A percentile compares a stretch with the other conserved stretches of the same genome.
Evolutionary conservation across 2,329 filamentous ascomycete genomes (phyloP).

Genomic region (Colletotrichum zoysiae): DNA sequence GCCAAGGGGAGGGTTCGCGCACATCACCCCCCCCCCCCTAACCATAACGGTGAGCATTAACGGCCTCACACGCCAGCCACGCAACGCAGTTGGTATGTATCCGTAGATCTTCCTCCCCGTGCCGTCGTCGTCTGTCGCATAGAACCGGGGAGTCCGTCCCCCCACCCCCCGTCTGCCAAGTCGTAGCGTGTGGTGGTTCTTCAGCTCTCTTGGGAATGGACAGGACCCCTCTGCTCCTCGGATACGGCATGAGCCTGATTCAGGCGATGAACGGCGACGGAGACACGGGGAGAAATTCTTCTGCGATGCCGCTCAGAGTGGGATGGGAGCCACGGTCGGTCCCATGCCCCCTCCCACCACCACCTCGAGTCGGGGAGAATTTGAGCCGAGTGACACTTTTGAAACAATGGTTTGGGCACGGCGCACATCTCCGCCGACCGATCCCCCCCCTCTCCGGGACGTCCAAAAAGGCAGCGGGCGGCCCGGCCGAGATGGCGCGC

Average conservation of each 20-base stretch:
- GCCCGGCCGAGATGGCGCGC: slow-evolving; percentile 28
- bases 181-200: background rate
- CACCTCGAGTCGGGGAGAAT: background rate
- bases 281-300: background rate
- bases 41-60: background rate
- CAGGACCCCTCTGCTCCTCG: background rate
- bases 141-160: background rate
- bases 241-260: background rate
- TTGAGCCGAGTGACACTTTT: background rate
- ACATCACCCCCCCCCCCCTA: background rate
- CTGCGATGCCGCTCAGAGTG: background rate
- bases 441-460: slow-evolving; percentile 2
- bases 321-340: background rate
- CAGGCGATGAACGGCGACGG: background rate
- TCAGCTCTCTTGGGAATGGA: background rate
- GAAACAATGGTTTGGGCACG: background rate
- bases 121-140: background rate
- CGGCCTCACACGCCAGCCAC: background rate
- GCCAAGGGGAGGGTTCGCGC: background rate
- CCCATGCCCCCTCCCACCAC: background rate
- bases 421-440: background rate
- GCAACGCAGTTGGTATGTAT: background rate
- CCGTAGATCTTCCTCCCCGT: background rate
- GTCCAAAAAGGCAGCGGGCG: slow-evolving; percentile 11
- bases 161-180: background rate